phyloP scores from a whole-genome alignment of 371 early-diverging fungal genomes.

The Haplosporangium sp. region DNA sequence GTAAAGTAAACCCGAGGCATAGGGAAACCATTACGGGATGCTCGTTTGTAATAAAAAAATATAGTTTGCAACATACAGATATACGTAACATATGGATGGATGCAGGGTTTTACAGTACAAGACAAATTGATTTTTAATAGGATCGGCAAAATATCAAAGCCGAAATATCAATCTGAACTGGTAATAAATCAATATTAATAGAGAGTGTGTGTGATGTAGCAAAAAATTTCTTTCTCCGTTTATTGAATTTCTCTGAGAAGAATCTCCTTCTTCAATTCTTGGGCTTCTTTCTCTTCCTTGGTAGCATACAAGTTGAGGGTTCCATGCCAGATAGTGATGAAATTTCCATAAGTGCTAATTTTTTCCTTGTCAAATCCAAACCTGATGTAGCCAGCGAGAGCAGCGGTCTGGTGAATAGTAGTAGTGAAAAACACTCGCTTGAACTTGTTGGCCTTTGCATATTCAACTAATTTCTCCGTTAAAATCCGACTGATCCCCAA shows the following conservation, averaged over 20 bases:
- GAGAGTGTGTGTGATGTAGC: no score
- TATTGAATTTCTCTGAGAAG: slow-evolving; percentile 6
- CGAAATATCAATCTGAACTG: no score
- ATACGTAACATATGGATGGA: no score
- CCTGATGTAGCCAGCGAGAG: slow-evolving; percentile 25
- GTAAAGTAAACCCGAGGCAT: no score
- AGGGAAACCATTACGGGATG: no score
- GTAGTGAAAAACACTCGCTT: slow-evolving; percentile 16
- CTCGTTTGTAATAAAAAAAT: no score
- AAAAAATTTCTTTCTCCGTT: background rate
- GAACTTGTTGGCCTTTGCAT: slow-evolving; percentile 38
- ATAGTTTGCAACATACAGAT: no score
- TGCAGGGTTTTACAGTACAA: no score
- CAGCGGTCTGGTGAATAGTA: slow-evolving; percentile 24
- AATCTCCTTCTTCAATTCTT: slow-evolving; percentile 3
- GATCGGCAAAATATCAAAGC: no score
- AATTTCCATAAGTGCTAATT: background rate
- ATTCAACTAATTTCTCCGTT: slow-evolving; percentile 12
- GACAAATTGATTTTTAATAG: no score
- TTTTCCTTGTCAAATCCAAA: slow-evolving; percentile 31
- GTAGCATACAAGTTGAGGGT: slow-evolving; percentile 17
- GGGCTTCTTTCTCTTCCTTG: slow-evolving; percentile 16
- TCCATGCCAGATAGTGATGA: slow-evolving; percentile 14
- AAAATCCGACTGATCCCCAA: slow-evolving; percentile 31
- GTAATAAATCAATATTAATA: no score